Conservation (phyloP, 225 moss, liverwort and hornwort genomes). For the Anthoceros angustus region DNA sequence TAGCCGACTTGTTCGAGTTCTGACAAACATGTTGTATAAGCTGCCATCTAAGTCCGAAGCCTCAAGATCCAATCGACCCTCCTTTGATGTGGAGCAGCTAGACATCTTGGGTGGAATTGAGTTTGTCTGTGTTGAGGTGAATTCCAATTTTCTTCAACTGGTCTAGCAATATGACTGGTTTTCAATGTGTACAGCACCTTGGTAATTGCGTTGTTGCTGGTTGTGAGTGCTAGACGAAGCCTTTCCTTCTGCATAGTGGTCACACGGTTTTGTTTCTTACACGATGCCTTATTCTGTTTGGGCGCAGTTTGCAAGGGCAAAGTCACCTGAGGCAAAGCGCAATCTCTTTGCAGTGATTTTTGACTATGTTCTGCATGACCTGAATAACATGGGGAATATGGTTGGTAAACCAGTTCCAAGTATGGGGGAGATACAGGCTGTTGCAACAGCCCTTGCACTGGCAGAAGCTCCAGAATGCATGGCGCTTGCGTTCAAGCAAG, state of each 20-base stretch:
- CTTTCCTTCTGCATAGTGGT: background rate
- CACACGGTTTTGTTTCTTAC: background rate
- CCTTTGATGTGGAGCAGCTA: constrained; percentile 70
- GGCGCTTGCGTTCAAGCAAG: constrained; percentile 86
- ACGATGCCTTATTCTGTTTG: constrained; percentile 1
- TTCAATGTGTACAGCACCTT: no score
- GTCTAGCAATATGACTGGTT: no score
- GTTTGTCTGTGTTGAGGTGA: constrained; percentile 37
- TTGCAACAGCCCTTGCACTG: constrained; percentile 62
- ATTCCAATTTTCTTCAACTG: background rate
- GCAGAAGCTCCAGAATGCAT: constrained; percentile 89
- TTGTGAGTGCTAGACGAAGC: background rate
- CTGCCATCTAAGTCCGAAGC: constrained; percentile 27
- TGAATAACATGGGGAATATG: constrained; percentile 24
- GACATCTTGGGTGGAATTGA: constrained; percentile 80
- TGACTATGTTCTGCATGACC: constrained; percentile 54
- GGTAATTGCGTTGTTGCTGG: no score
- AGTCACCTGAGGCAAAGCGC: constrained; percentile 53
- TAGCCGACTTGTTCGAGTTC: constrained; percentile 66
- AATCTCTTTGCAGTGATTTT: constrained; percentile 86
- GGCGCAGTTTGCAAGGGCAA: constrained; percentile 70
- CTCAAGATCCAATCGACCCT: constrained; percentile 24
- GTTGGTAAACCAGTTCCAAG: constrained; percentile 40
- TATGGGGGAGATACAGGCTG: constrained; percentile 70
- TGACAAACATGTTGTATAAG: constrained; percentile 80